Base-by-base conservation (phyloP, 1,284 basidiomycete species). In the Heterobasidion annosum region DNA sequence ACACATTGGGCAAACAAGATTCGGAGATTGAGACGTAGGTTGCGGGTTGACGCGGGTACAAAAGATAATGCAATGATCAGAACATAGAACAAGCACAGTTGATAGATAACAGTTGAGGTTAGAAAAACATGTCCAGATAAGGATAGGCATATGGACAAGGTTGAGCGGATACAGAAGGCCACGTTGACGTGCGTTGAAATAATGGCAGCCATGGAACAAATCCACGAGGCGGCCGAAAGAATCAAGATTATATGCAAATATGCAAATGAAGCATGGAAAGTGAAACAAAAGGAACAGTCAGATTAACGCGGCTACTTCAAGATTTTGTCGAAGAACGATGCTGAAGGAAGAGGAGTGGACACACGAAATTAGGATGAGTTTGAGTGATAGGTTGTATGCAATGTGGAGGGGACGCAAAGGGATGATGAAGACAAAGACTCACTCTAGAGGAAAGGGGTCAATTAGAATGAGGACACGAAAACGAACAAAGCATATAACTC, bases 361-460 rank as follows among this genome's bases (percentile, higher is more conserved):
- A 54, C 52, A 56, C 60, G 51, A 57, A 58, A 59, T 57, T 54
- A 54, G 25, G 25, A 25, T 25, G 54, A 57, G 56, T 56, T 63
- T 65, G 62, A 63, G 62, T 57, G 51, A 57, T 49, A 40, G 58
- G 40, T 59, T 51, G 63, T 61, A 59, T 58, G 61, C 55, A 56
- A 54, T 57, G 61, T 56, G 53, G 65, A 54, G 58, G 60, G 61
- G 64, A 56, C 57, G 55, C 56, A 58, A 60, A 55, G 61, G 58
- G 58, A 62, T 56, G 57, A 61, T 64, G 65, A 65, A 60, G 67
- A 59, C 66, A 67, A 60, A 58, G 51, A 88, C 88, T 89, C 79
- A 90, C 88, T 90, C 88, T 90, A 64, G 45, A 58, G 58, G 63
- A 48, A 55, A 57, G 56, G 60, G 55, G 57, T 32, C 32, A 54